phyloP scores from a whole-genome alignment of 2,329 filamentous ascomycete genomes.

The Allantophomopsis cytisporea region DNA sequence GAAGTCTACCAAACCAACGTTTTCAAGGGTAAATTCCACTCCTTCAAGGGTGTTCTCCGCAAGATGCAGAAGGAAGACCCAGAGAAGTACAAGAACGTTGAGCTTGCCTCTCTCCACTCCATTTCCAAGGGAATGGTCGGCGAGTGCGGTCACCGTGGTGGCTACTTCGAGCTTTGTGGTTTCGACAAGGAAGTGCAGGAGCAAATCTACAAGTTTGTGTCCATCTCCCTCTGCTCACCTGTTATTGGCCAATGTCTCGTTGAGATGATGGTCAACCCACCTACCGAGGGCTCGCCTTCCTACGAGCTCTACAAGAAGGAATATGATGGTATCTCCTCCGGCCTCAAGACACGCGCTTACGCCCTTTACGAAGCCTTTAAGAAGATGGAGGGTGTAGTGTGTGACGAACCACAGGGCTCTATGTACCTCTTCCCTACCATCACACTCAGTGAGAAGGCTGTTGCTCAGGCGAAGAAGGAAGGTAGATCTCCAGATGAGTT shows the following conservation, averaged over 20 bases:
- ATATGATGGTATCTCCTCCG: slow-evolving; percentile 69
- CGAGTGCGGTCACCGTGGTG: slow-evolving; percentile 93
- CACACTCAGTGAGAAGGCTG: slow-evolving; percentile 60
- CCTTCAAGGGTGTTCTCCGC: slow-evolving; percentile 83
- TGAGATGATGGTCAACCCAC: slow-evolving; percentile 96
- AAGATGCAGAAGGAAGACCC: slow-evolving; percentile 63
- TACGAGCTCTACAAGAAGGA: slow-evolving; percentile 75
- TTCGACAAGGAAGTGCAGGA: slow-evolving; percentile 77
- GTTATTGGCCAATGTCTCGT: slow-evolving; percentile 94
- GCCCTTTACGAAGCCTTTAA: slow-evolving; percentile 84
- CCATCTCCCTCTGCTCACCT: slow-evolving; percentile 90
- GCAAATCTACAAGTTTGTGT: slow-evolving; percentile 98
- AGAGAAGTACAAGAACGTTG: slow-evolving; percentile 69
- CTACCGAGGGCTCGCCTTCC: slow-evolving; percentile 68
- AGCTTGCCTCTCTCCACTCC: slow-evolving; percentile 85
- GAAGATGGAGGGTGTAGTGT: slow-evolving; percentile 92
- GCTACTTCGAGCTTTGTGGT: slow-evolving; percentile 91
- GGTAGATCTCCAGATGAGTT: slow-evolving; percentile 76
- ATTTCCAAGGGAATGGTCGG: slow-evolving; percentile 98
- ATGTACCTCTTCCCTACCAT: slow-evolving; percentile 99
- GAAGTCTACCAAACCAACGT: slow-evolving; percentile 99
- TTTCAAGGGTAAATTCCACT: slow-evolving; percentile 86
- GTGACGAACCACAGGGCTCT: slow-evolving; percentile 73
- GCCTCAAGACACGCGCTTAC: slow-evolving; percentile 64
- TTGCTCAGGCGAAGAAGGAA: slow-evolving; percentile 61